Conservation (phyloP, 352 stramenopile species). For the Phytophthora hybrid region DNA sequence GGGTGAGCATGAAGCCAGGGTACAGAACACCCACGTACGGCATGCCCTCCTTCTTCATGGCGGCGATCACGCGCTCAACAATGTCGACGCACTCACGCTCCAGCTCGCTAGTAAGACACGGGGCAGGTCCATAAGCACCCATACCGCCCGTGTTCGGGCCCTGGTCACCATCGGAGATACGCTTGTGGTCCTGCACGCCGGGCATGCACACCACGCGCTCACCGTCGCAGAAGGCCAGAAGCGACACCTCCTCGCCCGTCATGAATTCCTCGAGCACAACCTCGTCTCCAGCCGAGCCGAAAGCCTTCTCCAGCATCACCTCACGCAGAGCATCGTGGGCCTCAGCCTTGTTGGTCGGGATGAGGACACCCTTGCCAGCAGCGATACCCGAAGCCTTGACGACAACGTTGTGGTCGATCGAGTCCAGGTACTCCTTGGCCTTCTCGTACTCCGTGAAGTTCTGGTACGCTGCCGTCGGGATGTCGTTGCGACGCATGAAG, state of each 20-base stretch:
- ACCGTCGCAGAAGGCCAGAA: slow-evolving; percentile 98
- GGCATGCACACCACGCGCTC: slow-evolving; percentile 96
- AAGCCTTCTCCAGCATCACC: slow-evolving; percentile 98
- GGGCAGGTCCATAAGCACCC: slow-evolving; percentile 98
- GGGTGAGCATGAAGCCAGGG: slow-evolving; percentile 98
- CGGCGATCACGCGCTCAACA: slow-evolving; percentile 75
- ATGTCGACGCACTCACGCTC: slow-evolving; percentile 93
- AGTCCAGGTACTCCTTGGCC: slow-evolving; percentile 94
- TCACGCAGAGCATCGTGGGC: slow-evolving; percentile 93
- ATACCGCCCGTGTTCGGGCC: slow-evolving; percentile 99
- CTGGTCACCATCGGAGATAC: slow-evolving; percentile 96
- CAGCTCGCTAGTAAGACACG: slow-evolving; percentile 94
- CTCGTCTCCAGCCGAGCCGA: slow-evolving; percentile 95
- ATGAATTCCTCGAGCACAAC: slow-evolving; percentile 99
- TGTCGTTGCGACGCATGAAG: slow-evolving; percentile 98
- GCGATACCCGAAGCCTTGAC: slow-evolving; percentile 99
- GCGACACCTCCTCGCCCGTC: slow-evolving; percentile 97
- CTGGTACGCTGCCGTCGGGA: slow-evolving; percentile 97
- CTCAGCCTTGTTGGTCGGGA: slow-evolving; percentile 95
- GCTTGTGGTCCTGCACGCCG: slow-evolving; percentile 99
- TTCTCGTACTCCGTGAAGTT: slow-evolving; percentile 96
- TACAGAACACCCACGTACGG: slow-evolving; percentile 99
- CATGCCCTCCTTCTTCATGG: slow-evolving; percentile 94
- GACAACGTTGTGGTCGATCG: slow-evolving; percentile 95
- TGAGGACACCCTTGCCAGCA: slow-evolving; percentile 98